Evolutionary conservation across 345 rosid species (phyloP).

Genomic region (Isatis tinctoria): DNA sequence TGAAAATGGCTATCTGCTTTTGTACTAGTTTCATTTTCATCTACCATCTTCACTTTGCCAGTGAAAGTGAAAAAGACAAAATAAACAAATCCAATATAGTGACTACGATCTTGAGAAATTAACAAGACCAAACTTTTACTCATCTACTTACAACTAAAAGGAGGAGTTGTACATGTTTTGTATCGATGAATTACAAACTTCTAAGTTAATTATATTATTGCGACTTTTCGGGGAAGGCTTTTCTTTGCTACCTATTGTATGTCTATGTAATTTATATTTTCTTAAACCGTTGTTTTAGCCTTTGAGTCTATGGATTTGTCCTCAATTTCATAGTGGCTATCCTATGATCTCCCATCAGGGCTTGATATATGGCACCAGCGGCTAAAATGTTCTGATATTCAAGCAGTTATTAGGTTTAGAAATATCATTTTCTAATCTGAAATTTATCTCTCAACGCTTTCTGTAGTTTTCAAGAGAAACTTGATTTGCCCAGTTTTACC

Average conservation of each 20-base stretch:
- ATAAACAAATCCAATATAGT: background rate
- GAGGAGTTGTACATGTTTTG: background rate
- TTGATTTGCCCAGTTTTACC: slow-evolving; percentile 37
- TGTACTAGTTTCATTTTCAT: background rate
- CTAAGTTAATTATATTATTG: background rate
- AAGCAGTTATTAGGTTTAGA: background rate
- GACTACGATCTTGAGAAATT: background rate
- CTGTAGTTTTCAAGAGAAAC: slow-evolving; percentile 69
- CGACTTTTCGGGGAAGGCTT: background rate
- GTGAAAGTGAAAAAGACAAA: background rate
- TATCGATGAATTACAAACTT: background rate
- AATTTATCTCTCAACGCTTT: background rate
- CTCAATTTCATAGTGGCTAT: background rate
- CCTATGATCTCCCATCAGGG: background rate
- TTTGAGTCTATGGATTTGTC: background rate
- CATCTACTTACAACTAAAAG: background rate
- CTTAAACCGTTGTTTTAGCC: background rate
- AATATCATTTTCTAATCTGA: background rate
- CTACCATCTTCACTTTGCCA: background rate
- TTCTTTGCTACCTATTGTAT: background rate
- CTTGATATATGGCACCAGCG: background rate
- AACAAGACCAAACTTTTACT: background rate
- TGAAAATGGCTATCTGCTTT: background rate
- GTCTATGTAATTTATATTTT: background rate
- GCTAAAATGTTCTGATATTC: background rate